Conservation (phyloP, 441 rosid species). For the Adansonia grandidieri region DNA sequence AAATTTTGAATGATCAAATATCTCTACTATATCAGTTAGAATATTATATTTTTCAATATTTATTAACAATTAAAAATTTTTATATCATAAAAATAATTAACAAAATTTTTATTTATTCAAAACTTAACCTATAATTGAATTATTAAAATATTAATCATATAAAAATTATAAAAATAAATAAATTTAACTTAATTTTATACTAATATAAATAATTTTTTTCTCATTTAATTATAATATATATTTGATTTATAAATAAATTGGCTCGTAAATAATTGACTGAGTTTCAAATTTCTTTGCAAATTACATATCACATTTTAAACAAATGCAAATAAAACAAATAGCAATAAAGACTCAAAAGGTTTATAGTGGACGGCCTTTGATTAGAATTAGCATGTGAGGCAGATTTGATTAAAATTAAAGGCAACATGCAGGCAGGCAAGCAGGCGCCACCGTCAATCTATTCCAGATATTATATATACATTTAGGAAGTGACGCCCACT, state of each 20-base stretch:
- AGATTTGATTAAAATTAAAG: background rate
- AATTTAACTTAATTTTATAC: too few species aligned
- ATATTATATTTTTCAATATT: too few species aligned
- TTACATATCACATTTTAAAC: background rate
- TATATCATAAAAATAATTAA: too few species aligned
- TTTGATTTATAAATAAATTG: too few species aligned
- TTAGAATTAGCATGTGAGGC: background rate
- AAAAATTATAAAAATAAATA: too few species aligned
- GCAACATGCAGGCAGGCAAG: background rate
- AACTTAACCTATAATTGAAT: too few species aligned
- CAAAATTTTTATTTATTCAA: too few species aligned
- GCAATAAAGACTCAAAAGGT: background rate
- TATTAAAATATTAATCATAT: too few species aligned
- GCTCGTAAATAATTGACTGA: background rate
- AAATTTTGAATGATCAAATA: too few species aligned
- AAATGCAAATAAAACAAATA: background rate
- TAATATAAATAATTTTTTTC: too few species aligned
- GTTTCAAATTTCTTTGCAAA: background rate
- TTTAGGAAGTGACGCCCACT: background rate
- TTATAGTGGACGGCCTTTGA: background rate
- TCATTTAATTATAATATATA: background rate
- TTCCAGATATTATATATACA: background rate
- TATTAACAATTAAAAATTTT: too few species aligned
- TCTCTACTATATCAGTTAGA: too few species aligned
- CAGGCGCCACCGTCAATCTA: background rate